These are phyloP conservation scores for Cyclotella atomus DNA, from an alignment of 108 stramenopile genomes.

Conservation along the genomic window DNA sequence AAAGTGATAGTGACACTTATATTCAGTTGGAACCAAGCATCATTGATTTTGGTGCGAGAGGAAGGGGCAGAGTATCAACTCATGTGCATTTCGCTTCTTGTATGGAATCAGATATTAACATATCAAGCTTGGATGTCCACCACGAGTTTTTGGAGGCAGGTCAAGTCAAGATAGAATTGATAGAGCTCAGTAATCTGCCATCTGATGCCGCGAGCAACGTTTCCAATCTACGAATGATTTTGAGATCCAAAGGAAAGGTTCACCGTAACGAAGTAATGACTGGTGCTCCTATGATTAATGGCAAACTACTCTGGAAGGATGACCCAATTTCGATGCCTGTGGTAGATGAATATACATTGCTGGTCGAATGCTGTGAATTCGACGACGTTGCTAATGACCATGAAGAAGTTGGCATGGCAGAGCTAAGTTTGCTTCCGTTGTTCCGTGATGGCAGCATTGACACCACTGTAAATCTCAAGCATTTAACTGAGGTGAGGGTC, in stretches of 20 bases:
- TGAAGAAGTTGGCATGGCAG: slow-evolving; percentile 59
- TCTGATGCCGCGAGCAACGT: slow-evolving; percentile 22
- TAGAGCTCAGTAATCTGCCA: slow-evolving; percentile 39
- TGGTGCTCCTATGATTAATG: neutral
- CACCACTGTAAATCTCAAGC: slow-evolving; percentile 54
- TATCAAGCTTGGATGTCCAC: slow-evolving; percentile 30
- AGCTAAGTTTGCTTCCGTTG: slow-evolving; percentile 65
- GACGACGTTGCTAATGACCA: slow-evolving; percentile 48
- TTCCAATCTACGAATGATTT: slow-evolving; percentile 58
- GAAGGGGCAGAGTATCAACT: neutral
- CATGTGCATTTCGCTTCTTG: slow-evolving; percentile 2
- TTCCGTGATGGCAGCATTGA: slow-evolving; percentile 62
- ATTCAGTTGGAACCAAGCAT: neutral
- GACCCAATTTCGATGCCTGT: slow-evolving; percentile 45
- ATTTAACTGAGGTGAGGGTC: slow-evolving; percentile 33
- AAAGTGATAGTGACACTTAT: neutral
- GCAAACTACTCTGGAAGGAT: slow-evolving; percentile 41
- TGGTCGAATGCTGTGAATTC: slow-evolving; percentile 69
- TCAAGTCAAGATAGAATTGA: slow-evolving; percentile 38
- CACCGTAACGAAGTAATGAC: slow-evolving; percentile 41
- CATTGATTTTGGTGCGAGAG: slow-evolving; percentile 16
- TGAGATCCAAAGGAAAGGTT: slow-evolving; percentile 51
- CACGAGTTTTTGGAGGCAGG: slow-evolving; percentile 66
- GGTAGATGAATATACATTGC: slow-evolving; percentile 71
- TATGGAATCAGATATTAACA: neutral